Percentiles rank a stretch among this genome's conserved stretches.
Conservation (phyloP, 1,139 yeast genomes). For the Geotrichum klebahnii region DNA sequence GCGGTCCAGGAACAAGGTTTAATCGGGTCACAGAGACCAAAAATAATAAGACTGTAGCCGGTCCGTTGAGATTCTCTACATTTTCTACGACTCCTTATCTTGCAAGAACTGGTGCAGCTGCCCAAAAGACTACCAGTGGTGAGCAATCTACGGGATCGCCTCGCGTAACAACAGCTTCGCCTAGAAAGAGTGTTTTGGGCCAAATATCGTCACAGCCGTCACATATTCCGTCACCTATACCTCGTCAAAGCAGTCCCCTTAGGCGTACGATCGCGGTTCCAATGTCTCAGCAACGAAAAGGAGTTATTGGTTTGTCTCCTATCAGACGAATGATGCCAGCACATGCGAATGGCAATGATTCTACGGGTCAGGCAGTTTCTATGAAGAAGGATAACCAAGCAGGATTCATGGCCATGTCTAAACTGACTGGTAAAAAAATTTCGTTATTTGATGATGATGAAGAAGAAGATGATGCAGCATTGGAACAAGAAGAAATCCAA, state of each 20-base stretch:
- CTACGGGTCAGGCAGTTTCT: neutral
- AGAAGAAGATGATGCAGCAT: too few species aligned
- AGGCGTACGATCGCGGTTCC: neutral
- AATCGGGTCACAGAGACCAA: constrained; percentile 5
- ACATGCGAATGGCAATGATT: neutral
- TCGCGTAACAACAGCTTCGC: neutral
- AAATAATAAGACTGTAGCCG: neutral
- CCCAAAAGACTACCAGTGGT: neutral
- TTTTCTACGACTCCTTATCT: constrained; percentile 15
- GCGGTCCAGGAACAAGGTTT: constrained; percentile 11
- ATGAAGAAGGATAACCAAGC: neutral
- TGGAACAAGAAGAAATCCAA: too few species aligned
- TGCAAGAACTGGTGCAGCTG: neutral
- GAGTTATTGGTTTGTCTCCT: neutral
- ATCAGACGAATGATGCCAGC: neutral
- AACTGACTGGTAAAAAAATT: neutral
- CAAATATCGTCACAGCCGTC: neutral
- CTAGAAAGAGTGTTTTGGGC: neutral
- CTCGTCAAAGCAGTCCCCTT: constrained; percentile 2
- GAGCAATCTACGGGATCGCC: constrained; percentile 1
- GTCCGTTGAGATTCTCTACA: neutral
- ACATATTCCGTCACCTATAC: neutral
- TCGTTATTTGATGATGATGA: constrained; percentile 3
- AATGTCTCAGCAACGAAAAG: neutral
- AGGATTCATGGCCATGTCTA: neutral